Evolutionary conservation across 176 grass and related monocot genomes (phyloP), one percentile per base, ranked within the genome.

Genomic region (Bromus sterilis): DNA sequence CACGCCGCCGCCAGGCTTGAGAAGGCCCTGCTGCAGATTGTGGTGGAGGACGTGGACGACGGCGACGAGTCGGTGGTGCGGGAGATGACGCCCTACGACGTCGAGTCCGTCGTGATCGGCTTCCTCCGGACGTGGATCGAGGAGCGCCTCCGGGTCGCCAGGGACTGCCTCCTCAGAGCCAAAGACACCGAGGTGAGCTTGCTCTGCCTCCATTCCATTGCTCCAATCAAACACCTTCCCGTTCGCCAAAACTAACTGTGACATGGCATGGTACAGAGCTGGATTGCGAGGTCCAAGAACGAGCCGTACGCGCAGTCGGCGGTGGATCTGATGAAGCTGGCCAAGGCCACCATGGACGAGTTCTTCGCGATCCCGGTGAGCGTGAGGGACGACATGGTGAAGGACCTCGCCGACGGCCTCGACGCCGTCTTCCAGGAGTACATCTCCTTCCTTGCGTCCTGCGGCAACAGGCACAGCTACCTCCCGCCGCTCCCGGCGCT

Each of bases 241-340:
- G n/a, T n/a, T n/a, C n/a, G n/a, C n/a, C n/a, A n/a, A n/a, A n/a
- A 34, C 1, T n/a, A 46, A 63, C 15, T 25, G 13, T n/a, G 43
- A 24, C 62, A 4, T 64, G 9, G 18, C 20, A 14, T 53, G 48
- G 48, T 14, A 9, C 9, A 98, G 96, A 98, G 89, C 51, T 98
- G 96, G 96, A 88, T 86, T 46, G 84, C 93, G 0, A 98, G 83
- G 73, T 89, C 90, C 7, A 95, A 95, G 78, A 83, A 43, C 0
- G 93, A 98, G 34, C 88, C 90, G 0, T 91, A 89, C 20, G 93
- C 96, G 29, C 96, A 93, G 7, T 95, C 96, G 2, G 92, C 89
- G 7, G 78, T 91, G 67, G 96, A 95, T 16, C 86, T 98, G 76
- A 88, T 95, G 93, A 95, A 93, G 90, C 13, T 95, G 32, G 90